phyloP scores from a whole-genome alignment of 2,329 filamentous ascomycete species.

The Verticillium isaacii region DNA sequence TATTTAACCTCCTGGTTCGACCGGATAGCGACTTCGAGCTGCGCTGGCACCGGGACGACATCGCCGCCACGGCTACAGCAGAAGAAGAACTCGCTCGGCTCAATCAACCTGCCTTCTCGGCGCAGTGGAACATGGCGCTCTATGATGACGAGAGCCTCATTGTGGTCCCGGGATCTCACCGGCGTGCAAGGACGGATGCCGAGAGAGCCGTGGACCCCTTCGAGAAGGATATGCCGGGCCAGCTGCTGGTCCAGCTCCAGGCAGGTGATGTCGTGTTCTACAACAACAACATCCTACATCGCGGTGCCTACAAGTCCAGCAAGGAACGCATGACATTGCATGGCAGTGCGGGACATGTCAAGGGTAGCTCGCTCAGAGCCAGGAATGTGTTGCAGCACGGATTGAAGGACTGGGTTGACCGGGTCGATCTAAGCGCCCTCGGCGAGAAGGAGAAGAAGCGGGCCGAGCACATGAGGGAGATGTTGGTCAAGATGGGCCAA shows the following conservation, averaged over 20 bases:
- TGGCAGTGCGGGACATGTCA: conserved; percentile 62
- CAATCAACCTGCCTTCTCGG: conserved; percentile 59
- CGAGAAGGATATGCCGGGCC: conserved; percentile 54
- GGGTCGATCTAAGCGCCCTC: conserved; percentile 49
- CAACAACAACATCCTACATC: conserved; percentile 81
- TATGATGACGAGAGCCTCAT: conserved; percentile 70
- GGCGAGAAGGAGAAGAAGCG: conserved; percentile 35
- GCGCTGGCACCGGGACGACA: conserved; percentile 83
- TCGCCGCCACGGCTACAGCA: conserved; percentile 57
- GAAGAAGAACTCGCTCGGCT: conserved; percentile 65
- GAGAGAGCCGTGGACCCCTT: conserved; percentile 67
- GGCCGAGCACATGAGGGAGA: conserved; percentile 60
- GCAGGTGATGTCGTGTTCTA: conserved; percentile 83
- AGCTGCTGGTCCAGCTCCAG: conserved; percentile 60
- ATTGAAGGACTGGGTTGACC: conserved; percentile 60
- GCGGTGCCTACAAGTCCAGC: conserved; percentile 57
- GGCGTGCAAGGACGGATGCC: conserved; percentile 60
- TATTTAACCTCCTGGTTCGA: conserved; percentile 80
- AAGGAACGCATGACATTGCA: conserved; percentile 68
- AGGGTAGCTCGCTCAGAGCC: conserved; percentile 51
- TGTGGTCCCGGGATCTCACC: conserved; percentile 73
- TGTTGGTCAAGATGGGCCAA: conserved; percentile 57
- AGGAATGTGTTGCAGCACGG: conserved; percentile 74
- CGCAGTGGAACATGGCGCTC: conserved; percentile 84
- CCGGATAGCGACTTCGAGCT: conserved; percentile 69